Conservation (phyloP, 1,284 basidiomycete species). For the Moniliella sp. region DNA sequence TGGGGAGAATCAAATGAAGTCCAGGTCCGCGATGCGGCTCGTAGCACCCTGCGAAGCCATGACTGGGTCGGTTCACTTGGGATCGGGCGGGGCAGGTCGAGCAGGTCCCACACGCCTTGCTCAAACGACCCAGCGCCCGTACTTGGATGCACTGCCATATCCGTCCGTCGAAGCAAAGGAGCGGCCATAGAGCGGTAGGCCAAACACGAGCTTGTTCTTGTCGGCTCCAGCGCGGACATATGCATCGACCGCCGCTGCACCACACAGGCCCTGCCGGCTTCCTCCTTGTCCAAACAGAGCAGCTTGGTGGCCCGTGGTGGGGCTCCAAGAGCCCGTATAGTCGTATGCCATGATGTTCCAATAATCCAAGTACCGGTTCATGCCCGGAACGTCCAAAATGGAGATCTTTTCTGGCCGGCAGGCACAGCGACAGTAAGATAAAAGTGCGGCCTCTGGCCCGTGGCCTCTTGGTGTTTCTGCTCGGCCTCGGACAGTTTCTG, state of each 20-base stretch:
- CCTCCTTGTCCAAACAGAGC: neutral
- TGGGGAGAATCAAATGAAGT: neutral
- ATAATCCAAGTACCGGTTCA: neutral
- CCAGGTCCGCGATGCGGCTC: neutral
- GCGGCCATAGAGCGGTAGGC: neutral
- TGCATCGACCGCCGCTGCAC: neutral
- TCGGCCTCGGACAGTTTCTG: neutral
- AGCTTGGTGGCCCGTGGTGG: neutral
- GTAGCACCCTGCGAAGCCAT: neutral
- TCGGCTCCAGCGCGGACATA: neutral
- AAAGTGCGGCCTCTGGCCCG: neutral
- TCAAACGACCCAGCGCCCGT: conserved; percentile 32
- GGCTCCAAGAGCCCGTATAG: neutral
- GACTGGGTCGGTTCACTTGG: neutral
- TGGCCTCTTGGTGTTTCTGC: conserved; percentile 33
- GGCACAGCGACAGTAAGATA: neutral
- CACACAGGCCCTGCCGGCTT: neutral
- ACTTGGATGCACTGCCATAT: conserved; percentile 32
- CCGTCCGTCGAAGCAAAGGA: neutral
- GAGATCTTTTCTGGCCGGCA: neutral
- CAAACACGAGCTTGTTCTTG: neutral
- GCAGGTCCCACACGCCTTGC: neutral
- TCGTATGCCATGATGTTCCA: neutral
- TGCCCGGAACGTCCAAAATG: neutral
- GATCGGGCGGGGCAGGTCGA: neutral